A percentile compares a stretch with the other conserved stretches of the same genome.
Evolutionary conservation across 352 stramenopile species (phyloP).

Genomic region (Phytophthora capsici): DNA sequence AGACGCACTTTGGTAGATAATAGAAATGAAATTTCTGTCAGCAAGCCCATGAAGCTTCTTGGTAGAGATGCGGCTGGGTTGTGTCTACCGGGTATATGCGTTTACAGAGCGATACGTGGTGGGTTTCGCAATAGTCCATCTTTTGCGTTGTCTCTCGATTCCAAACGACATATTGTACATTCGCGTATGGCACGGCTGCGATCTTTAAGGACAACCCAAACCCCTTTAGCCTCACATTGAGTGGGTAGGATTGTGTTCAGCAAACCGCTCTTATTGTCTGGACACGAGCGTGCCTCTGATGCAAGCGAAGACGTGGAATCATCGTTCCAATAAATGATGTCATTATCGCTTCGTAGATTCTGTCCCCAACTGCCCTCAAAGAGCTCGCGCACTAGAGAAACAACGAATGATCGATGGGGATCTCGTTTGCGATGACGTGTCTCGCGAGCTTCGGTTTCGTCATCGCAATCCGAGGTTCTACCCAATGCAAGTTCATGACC

Average conservation of each 20-base stretch:
- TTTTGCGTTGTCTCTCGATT: constrained; percentile 10
- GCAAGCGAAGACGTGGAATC: too few species aligned
- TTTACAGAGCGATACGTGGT: constrained; percentile 4
- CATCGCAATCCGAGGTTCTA: too few species aligned
- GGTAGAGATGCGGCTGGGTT: background rate
- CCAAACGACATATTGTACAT: constrained; percentile 7
- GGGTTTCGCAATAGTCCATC: constrained; percentile 16
- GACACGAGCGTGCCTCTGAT: too few species aligned
- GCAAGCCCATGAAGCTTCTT: background rate
- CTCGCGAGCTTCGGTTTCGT: background rate
- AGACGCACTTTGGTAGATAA: constrained; percentile 7
- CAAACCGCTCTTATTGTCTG: background rate
- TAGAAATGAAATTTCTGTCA: constrained; percentile 9
- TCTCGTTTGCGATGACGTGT: background rate
- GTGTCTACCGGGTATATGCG: background rate
- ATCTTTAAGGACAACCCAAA: background rate
- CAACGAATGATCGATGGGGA: too few species aligned
- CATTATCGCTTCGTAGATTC: background rate
- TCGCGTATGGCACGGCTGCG: background rate
- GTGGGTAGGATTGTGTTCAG: background rate
- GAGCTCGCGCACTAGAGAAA: background rate
- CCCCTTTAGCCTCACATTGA: constrained; percentile 11
- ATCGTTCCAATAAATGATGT: too few species aligned
- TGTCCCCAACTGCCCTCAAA: background rate
- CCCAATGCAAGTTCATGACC: too few species aligned